phyloP scores from a whole-genome alignment of 73 alveolate genomes.

The Paramecium caudatum region DNA sequence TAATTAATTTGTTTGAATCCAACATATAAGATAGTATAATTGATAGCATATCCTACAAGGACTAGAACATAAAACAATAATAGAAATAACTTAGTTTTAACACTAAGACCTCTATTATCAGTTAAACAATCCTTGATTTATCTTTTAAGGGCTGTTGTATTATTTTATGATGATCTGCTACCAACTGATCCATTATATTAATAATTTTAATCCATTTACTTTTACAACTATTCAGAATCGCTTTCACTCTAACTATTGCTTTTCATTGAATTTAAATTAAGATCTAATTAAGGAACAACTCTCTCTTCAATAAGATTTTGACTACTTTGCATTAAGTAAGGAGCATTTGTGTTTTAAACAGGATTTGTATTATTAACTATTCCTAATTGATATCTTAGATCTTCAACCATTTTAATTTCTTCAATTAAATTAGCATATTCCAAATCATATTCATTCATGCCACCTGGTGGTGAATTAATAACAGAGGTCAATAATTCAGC shows the following conservation, averaged over 20 bases:
- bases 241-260: conserved; percentile 23
- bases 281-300: background rate
- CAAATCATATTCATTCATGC: conserved; percentile 9
- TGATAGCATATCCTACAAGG: background rate
- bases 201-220: background rate
- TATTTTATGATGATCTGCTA: conserved; percentile 32
- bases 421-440: conserved; percentile 14
- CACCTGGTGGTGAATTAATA: no score
- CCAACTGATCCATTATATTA: conserved; percentile 41
- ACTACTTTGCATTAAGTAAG: background rate
- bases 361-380: background rate
- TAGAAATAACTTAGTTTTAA: conserved; percentile 11
- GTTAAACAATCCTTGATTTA: conserved; percentile 45
- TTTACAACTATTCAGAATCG: conserved; percentile 7
- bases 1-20: background rate
- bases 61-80: background rate
- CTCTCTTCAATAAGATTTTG: background rate
- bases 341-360: background rate
- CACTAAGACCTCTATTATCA: conserved; percentile 9
- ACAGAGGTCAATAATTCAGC: background rate
- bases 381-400: conserved; percentile 26
- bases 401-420: conserved; percentile 28
- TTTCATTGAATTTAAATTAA: background rate
- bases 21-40: background rate
- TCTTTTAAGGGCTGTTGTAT: conserved; percentile 24